A percentile compares a stretch with the other conserved stretches of the same genome.
phyloP scores from a whole-genome alignment of 805 yeast species.

The Hanseniaspora lachancei region DNA sequence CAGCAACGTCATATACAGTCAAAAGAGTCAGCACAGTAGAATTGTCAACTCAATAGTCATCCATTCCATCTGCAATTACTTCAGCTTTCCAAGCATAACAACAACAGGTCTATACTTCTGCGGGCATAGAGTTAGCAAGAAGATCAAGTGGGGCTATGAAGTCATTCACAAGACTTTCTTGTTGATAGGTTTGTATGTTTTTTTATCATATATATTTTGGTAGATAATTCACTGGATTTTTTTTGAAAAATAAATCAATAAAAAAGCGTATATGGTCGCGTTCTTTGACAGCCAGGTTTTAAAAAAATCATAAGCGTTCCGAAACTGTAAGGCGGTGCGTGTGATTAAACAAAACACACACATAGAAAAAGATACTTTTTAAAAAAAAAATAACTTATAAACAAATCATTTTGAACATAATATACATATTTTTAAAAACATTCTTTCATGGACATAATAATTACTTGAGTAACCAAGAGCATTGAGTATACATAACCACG shows the following conservation, averaged over 20 bases:
- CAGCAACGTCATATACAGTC: slow-evolving; percentile 23
- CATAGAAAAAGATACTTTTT: too few species aligned
- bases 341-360: too few species aligned
- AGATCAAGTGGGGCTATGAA: neutral
- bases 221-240: too few species aligned
- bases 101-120: slow-evolving; percentile 1
- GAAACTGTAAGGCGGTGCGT: too few species aligned
- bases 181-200: neutral
- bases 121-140: neutral
- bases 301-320: too few species aligned
- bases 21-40: slow-evolving; percentile 21
- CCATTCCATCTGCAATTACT: slow-evolving; percentile 24
- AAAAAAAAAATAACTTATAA: too few species aligned
- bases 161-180: neutral
- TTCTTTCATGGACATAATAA: too few species aligned
- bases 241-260: too few species aligned
- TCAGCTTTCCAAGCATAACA: slow-evolving; percentile 23
- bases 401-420: too few species aligned
- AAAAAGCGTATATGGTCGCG: neutral
- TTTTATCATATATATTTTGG: neutral
- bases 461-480: neutral
- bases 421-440: too few species aligned
- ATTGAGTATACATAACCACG: neutral
- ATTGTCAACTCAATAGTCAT: slow-evolving; percentile 22
- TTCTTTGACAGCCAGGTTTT: neutral